These are phyloP conservation scores for Mariannaea sp. DNA, from an alignment of 2,329 filamentous ascomycete genomes.

Conservation along the genomic window DNA sequence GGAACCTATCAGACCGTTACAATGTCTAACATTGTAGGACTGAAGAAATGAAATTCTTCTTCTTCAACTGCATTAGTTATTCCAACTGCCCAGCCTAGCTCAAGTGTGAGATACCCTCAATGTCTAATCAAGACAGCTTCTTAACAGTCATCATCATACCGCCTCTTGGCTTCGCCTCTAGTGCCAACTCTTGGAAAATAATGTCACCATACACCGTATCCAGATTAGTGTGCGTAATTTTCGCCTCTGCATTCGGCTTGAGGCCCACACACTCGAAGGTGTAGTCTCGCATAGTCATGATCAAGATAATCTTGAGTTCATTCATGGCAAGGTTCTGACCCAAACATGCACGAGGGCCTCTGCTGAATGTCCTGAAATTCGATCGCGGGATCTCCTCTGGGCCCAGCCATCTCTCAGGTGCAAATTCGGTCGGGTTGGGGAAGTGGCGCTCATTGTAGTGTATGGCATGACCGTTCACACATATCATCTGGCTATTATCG, in stretches of 20 bases:
- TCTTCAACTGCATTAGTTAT: no score
- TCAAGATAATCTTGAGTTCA: constrained; percentile 40
- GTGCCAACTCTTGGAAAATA: constrained; percentile 28
- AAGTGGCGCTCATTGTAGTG: constrained; percentile 17
- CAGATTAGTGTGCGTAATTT: constrained; percentile 29
- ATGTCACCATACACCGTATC: constrained; percentile 34
- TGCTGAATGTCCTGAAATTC: constrained; percentile 43
- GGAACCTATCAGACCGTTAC: no score
- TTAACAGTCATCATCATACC: constrained; percentile 34
- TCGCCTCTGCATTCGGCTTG: constrained; percentile 17
- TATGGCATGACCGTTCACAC: constrained; percentile 9
- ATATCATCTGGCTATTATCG: constrained; percentile 5
- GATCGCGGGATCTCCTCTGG: constrained; percentile 4
- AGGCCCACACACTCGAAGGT: constrained; percentile 33
- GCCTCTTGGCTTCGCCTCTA: constrained; percentile 29
- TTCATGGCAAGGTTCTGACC: constrained; percentile 44
- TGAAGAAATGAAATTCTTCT: no score
- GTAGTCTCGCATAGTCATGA: constrained; percentile 32
- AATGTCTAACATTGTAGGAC: no score
- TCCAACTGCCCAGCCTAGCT: no score
- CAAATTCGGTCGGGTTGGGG: not conserved
- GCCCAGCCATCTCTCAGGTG: constrained; percentile 18
- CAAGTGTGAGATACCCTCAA: no score
- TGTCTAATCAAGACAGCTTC: constrained; percentile 1
- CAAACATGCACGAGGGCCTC: constrained; percentile 44